Evolutionary conservation across 306 rosid genomes (phyloP), one percentile per base, ranked within the genome.

Genomic region (Cucurbita maxima): DNA sequence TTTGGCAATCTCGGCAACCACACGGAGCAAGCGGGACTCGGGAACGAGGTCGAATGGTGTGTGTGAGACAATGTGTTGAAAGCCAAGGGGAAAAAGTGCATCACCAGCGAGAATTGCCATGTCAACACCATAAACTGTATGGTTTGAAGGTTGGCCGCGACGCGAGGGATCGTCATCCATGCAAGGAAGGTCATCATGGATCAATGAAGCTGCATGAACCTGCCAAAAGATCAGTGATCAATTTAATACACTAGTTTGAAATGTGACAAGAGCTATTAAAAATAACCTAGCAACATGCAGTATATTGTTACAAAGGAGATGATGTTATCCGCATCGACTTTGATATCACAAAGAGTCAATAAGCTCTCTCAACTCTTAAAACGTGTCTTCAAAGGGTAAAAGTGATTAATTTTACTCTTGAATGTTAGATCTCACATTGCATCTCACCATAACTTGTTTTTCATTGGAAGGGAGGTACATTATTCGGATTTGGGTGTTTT

Each of bases 201-300:
- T 90, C 86, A 94, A 80, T 45, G 97, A 94, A 73, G 98, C 98
- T 0, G 96, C 88, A 77, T 94, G 98, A 63, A 94, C 97, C 98
- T 94, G 87, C 58, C 56, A 57, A 22, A 45, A 52, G 38, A 44
- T 38, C n/a, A 55, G 12, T 8, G 10, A 8, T 44, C 53, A 47
- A 1, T 47, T 47, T 47, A 4, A 47, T 14, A 47, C 1, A 7
- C 20, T 12, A 45, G 16, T 19, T 20, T 20, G 40, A 50, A 19
- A 11, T 11, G 40, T 67, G 72, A 44, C 11, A 20, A 20, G 19
- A 45, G 19, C 19, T 12, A 20, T 45, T n/a, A 12, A 67, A 40
- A 20, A 45, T 20, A 67, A 67, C n/a, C 20, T 11, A 45, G 12
- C 15, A 14, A 10, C 52, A 47, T 15, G 13, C 14, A 47, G 0